Evolutionary conservation across 2,329 filamentous ascomycete genomes (phyloP).

Genomic region (Ascochyta pisi): DNA sequence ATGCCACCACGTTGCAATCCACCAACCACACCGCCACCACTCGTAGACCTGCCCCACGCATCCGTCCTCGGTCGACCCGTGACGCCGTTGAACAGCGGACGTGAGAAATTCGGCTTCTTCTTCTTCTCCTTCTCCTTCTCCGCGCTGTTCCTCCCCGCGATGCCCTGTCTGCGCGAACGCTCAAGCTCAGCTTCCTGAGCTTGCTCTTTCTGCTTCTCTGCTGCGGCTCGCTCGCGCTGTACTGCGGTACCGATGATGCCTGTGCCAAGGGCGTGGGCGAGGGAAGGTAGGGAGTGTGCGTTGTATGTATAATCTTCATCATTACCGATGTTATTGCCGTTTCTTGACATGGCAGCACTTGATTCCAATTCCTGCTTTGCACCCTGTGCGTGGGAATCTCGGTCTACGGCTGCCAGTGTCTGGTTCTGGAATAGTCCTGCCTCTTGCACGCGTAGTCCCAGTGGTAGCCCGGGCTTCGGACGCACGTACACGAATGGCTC

Average conservation of each 20-base stretch:
- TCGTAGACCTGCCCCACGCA: background rate
- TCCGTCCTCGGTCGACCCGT: slow-evolving; percentile 17
- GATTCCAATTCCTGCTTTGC: too few species aligned
- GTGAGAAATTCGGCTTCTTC: slow-evolving; percentile 9
- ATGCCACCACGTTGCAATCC: background rate
- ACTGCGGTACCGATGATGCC: slow-evolving; percentile 15
- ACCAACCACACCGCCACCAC: background rate
- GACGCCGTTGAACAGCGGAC: slow-evolving; percentile 32
- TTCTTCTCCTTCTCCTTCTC: background rate
- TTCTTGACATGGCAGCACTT: too few species aligned
- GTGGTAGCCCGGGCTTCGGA: slow-evolving; percentile 24
- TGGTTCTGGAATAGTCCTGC: background rate
- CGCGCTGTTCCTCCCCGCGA: too few species aligned
- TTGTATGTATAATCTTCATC: slow-evolving; percentile 20
- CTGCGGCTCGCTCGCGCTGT: background rate
- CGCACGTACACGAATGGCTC: slow-evolving; percentile 41
- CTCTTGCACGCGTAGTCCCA: slow-evolving; percentile 21
- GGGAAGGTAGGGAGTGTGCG: slow-evolving; percentile 15
- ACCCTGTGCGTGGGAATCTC: too few species aligned
- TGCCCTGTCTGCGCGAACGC: too few species aligned
- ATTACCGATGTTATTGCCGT: too few species aligned
- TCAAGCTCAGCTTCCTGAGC: too few species aligned
- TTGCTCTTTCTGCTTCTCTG: background rate
- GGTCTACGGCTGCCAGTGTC: too few species aligned
- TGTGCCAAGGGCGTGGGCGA: slow-evolving; percentile 10